Conservation (phyloP, 2,329 filamentous ascomycete genomes). For the Aspergillus ochraceoroseus region DNA sequence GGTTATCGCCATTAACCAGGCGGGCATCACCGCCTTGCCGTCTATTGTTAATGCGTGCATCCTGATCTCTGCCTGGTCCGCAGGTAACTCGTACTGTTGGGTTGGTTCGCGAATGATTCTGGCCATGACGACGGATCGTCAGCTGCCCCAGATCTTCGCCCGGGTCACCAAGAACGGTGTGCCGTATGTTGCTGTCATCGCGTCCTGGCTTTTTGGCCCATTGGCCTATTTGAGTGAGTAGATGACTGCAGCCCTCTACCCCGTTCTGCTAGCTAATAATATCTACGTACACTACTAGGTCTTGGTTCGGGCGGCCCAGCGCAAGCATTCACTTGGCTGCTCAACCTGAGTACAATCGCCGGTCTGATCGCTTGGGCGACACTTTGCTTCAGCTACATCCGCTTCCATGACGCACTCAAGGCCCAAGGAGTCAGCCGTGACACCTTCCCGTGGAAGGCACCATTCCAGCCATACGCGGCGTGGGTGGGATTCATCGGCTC, state of each 20-base stretch:
- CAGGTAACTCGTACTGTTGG: conserved; percentile 43
- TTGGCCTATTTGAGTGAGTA: conserved; percentile 41
- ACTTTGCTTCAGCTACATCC: conserved; percentile 45
- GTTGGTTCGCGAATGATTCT: conserved; percentile 58
- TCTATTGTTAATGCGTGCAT: conserved; percentile 36
- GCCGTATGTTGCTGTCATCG: conserved; percentile 56
- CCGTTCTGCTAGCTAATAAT: accelerated
- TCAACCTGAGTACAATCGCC: conserved; percentile 45
- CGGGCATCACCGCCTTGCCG: conserved; percentile 34
- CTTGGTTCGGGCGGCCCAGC: conserved; percentile 34
- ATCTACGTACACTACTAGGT: conserved; percentile 20
- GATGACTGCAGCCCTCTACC: too few species aligned
- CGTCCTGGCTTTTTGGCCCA: conserved; percentile 46
- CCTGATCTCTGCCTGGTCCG: conserved; percentile 39
- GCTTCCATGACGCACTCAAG: conserved; percentile 48
- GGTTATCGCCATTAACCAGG: conserved; percentile 34
- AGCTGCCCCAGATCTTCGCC: conserved; percentile 55
- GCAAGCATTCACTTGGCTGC: conserved; percentile 41
- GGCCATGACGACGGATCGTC: conserved; percentile 55
- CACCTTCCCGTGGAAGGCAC: conserved; percentile 63
- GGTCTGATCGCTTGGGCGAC: conserved; percentile 49
- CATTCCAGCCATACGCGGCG: conserved; percentile 64
- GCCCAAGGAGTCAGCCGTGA: conserved; percentile 51
- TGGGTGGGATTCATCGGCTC: conserved; percentile 61
- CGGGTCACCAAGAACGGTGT: conserved; percentile 50